Conservation (phyloP, 2,329 filamentous ascomycete species). For the Fusarium xyrophilum region DNA sequence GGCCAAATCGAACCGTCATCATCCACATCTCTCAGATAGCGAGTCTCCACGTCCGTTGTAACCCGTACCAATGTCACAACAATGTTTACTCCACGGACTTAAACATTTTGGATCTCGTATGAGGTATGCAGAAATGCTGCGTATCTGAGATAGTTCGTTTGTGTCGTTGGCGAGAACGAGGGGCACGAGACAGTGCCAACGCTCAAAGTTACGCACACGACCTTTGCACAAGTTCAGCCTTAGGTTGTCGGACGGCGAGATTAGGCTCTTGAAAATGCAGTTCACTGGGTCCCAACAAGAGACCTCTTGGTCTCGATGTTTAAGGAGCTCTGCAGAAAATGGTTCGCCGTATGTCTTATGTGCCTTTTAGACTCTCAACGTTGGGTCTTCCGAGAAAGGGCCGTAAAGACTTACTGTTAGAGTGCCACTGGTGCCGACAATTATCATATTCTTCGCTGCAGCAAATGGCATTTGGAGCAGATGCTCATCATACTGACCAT, state of each 20-base stretch:
- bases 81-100: accelerated
- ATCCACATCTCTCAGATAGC: accelerated
- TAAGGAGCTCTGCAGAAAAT: neutral
- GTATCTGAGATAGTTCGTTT: accelerated
- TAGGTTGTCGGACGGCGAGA: accelerated
- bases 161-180: accelerated
- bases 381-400: accelerated
- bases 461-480: neutral
- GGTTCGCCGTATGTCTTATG: accelerated
- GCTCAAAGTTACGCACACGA: neutral
- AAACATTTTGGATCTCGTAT: neutral
- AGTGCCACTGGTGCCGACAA: accelerated
- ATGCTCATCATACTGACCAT: accelerated
- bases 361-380: neutral
- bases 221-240: neutral
- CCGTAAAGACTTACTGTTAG: neutral
- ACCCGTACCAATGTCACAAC: neutral
- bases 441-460: accelerated
- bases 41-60: accelerated
- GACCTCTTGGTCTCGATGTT: neutral
- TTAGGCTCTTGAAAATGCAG: neutral
- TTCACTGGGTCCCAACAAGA: neutral
- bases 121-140: neutral
- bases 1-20: neutral
- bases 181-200: neutral